A percentile compares a stretch with the other conserved stretches of the same genome.
These are phyloP conservation scores for Venturia oleaginea DNA, from an alignment of 2,329 filamentous ascomycete species.

Conservation along the genomic window DNA sequence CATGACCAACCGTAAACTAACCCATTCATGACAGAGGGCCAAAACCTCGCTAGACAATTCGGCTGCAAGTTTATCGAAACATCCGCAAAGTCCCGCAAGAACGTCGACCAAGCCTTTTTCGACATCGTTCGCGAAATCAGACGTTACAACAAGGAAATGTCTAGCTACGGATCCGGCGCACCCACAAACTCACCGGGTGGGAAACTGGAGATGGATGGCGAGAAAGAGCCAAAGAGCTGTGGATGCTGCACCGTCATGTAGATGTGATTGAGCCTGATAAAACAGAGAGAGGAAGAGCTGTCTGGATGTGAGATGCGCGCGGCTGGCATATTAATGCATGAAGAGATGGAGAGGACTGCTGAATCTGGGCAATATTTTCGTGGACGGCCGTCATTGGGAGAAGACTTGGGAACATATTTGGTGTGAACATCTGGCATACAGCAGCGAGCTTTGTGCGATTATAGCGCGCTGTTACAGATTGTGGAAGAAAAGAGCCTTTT, in stretches of 20 bases:
- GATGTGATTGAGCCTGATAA: slow-evolving; percentile 20
- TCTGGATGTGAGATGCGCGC: neutral
- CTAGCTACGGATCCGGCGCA: slow-evolving; percentile 67
- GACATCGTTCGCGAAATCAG: slow-evolving; percentile 96
- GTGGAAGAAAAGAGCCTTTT: neutral
- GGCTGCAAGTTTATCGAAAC: slow-evolving; percentile 99
- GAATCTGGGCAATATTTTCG: neutral
- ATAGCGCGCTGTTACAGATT: neutral
- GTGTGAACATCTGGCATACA: neutral
- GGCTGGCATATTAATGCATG: neutral
- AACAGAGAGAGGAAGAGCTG: neutral
- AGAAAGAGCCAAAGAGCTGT: slow-evolving; percentile 61
- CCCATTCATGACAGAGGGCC: slow-evolving; percentile 59
- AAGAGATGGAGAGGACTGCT: neutral
- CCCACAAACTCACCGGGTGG: slow-evolving; percentile 47
- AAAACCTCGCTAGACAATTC: slow-evolving; percentile 75
- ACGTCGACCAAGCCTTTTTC: slow-evolving; percentile 97
- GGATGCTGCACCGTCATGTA: slow-evolving; percentile 87
- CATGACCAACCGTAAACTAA: slow-evolving; percentile 13
- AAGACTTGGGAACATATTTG: neutral
- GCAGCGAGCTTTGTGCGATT: neutral
- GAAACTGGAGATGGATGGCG: slow-evolving; percentile 73
- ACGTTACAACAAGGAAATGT: slow-evolving; percentile 97
- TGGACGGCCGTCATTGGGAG: neutral
- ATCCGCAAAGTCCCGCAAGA: slow-evolving; percentile 94